Conservation (phyloP, 129 eudicot genomes). For the Lactuca sativa region DNA sequence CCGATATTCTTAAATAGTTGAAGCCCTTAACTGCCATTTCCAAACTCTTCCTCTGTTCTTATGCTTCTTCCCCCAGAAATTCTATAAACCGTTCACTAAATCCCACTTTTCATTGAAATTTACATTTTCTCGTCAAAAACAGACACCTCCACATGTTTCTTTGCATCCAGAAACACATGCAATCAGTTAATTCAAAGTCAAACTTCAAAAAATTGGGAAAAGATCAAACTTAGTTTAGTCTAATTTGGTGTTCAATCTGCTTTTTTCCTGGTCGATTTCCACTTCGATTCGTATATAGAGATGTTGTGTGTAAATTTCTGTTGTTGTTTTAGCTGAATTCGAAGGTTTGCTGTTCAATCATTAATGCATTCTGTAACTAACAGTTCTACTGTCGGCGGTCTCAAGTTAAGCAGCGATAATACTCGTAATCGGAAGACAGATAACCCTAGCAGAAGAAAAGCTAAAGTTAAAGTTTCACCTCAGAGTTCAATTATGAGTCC, state of each 20-base stretch:
- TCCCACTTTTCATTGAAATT: background rate
- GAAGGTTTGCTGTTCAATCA: conserved; percentile 1
- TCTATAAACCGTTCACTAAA: conserved; percentile 22
- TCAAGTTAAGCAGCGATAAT: conserved; percentile 27
- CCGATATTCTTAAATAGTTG: conserved; percentile 13
- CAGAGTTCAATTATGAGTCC: conserved; percentile 29
- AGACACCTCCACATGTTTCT: conserved; percentile 14
- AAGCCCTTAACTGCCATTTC: conserved; percentile 26
- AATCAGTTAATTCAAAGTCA: conserved; percentile 32
- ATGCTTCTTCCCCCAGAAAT: conserved; percentile 19
- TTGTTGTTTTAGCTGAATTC: conserved; percentile 2
- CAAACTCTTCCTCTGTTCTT: conserved; percentile 13
- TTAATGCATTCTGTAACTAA: conserved; percentile 24
- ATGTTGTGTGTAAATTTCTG: background rate
- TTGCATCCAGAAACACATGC: conserved; percentile 16
- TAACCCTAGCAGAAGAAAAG: background rate
- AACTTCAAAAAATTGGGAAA: conserved; percentile 10
- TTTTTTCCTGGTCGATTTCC: conserved; percentile 8
- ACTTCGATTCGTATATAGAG: conserved; percentile 4
- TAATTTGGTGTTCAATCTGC: conserved; percentile 25
- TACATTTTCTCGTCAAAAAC: background rate
- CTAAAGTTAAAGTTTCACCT: conserved; percentile 13
- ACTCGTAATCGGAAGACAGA: conserved; percentile 25
- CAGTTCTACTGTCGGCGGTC: conserved; percentile 13
- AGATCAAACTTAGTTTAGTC: conserved; percentile 24